Evolutionary conservation across 164 flowering plant species (phyloP).

Genomic region (Houttuynia cordata): DNA sequence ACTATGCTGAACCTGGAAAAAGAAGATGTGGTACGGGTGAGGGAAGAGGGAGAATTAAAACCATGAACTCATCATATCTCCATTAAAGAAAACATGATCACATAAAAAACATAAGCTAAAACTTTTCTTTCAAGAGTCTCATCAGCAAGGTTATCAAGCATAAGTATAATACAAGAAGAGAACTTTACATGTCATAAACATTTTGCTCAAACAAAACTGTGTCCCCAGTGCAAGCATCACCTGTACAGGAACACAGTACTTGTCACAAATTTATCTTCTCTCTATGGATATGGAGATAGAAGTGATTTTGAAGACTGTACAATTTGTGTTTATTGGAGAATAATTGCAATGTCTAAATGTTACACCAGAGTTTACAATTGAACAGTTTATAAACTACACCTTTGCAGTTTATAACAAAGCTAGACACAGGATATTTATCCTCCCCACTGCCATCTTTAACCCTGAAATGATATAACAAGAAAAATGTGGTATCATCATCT

Average conservation of each 20-base stretch:
- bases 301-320: too few relatives aligned
- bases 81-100: too few relatives aligned
- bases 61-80: not conserved
- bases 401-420: conserved; percentile 77
- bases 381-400: conserved; percentile 22
- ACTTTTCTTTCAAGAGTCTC: not conserved
- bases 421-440: conserved; percentile 52
- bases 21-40: not conserved
- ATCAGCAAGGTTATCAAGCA: not conserved
- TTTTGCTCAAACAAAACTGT: conserved; percentile 80
- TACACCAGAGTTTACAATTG: not conserved
- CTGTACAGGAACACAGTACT: conserved; percentile 21
- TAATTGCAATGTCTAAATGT: not conserved
- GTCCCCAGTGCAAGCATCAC: conserved; percentile 89
- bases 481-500: not conserved
- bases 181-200: conserved; percentile 70
- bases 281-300: too few relatives aligned
- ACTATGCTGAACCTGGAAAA: conserved; percentile 54
- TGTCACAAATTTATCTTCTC: conserved; percentile 1
- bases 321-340: not conserved
- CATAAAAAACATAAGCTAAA: too few relatives aligned
- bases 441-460: too few relatives aligned
- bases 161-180: not conserved
- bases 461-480: conserved; percentile 21
- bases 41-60: not conserved